phyloP scores from a whole-genome alignment of 164 flowering plant genomes.

The Stephania cephalantha region DNA sequence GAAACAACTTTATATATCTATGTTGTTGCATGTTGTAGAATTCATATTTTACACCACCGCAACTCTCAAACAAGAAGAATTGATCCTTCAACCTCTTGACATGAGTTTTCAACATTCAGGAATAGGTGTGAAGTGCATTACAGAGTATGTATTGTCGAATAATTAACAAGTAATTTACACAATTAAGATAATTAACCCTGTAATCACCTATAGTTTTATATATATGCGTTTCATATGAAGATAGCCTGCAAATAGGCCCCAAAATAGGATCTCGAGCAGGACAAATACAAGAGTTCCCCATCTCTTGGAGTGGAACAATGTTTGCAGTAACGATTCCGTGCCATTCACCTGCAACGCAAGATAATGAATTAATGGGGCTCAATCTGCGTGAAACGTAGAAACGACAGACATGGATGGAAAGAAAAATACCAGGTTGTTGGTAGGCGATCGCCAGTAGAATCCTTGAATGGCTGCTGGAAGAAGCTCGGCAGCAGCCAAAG shows the following conservation, averaged over 20 bases:
- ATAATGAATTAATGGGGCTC: neutral
- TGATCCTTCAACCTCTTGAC: too few species aligned
- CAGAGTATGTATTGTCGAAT: too few species aligned
- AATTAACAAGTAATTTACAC: constrained; percentile 1
- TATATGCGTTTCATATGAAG: constrained; percentile 53
- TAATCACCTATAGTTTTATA: constrained; percentile 33
- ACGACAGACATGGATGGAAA: neutral
- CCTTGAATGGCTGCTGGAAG: constrained; percentile 68
- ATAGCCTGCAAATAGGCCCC: constrained; percentile 65
- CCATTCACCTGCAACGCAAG: constrained; percentile 44
- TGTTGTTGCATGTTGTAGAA: too few species aligned
- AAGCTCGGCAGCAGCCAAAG: constrained; percentile 66
- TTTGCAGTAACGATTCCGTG: constrained; percentile 40
- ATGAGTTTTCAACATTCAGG: too few species aligned
- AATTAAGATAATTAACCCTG: neutral
- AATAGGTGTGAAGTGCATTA: too few species aligned
- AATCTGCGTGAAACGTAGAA: neutral
- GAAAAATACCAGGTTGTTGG: constrained; percentile 56
- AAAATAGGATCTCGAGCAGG: constrained; percentile 57
- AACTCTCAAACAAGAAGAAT: too few species aligned
- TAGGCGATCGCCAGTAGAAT: constrained; percentile 70
- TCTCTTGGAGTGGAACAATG: constrained; percentile 41
- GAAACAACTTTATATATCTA: too few species aligned
- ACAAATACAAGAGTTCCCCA: constrained; percentile 68
- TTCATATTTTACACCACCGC: too few species aligned